Evolutionary conservation across 257 asterid species (phyloP), one percentile per base, ranked within the genome.

Genomic region (Paulownia fortunei): DNA sequence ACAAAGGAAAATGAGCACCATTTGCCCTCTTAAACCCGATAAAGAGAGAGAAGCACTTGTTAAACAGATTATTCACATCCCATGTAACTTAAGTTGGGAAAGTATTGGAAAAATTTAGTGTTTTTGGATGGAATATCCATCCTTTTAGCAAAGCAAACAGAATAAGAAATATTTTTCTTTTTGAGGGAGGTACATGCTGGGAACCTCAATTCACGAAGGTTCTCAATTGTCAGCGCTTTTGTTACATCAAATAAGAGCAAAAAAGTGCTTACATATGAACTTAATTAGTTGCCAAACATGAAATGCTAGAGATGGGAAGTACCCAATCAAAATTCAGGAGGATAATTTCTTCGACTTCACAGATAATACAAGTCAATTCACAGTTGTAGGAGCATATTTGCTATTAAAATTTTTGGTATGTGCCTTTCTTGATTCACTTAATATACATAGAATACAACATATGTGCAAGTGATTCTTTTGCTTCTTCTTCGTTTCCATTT

Each of bases 1-100:
- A 59, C 47, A 21, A 74, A 8, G 15, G 76, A 44, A 73, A 46
- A 19, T 69, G 37, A 34, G 68, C 12, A 46, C 23, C 70, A 52
- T 63, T 44, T 23, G 19, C 64, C 11, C 0, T 2, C 19, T 15
- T n/a, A n/a, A 27, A 36, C 59, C 36, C 13, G 63, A 27, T 5
- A 44, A 19, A 37, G 18, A 34, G 58, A 34, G 30, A 64, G 6
- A 51, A 27, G 65, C 54, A 61, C 16, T 26, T 39, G 37, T 68
- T 39, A 15, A 18, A 23, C 67, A 56, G 0, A 49, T 10, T 13
- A 61, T 24, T 44, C 68, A 59, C 27, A 55, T 3, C 42, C 47
- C 76, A 23, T 44, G 8, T 46, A 12, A 70, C 61, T 34, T 34
- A 78, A 51, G 37, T 32, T 8, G 51, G 2, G 27, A 56, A 55